Base-by-base conservation (phyloP, 2,329 filamentous ascomycete genomes). In the Claviceps lovelessii region DNA sequence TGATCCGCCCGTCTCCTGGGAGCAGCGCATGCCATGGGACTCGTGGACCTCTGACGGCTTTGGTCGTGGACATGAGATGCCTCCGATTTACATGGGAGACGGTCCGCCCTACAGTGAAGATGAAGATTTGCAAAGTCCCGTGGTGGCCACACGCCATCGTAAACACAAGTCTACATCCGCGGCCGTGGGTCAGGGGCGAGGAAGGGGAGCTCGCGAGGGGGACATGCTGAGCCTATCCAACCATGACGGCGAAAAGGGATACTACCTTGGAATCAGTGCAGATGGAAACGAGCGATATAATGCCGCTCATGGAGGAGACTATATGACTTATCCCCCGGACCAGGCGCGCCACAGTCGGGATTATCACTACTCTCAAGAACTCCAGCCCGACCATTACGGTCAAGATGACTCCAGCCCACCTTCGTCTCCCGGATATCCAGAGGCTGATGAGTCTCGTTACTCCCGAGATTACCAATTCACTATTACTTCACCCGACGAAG, bases 71-170 rank as follows among this genome's bases (percentile, higher is more conserved):
- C 79, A 87, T 61, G 86, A 90, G 63, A 76, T 94, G 17, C 85
- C 88, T 10, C 86, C 87, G 23, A 90, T 93, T 65, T 81, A 88
- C 51, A 91, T 93, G 62, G 87, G 82, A 4, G 89, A 93, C 65
- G 90, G 90, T 0, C 90, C 90, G 28, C 91, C 90, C 2, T 97
- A 90, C 73, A 95, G 89, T 68, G 90, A 96, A 71, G 90, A 97
- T 64, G 90, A 97, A 62, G 93, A 97, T 68, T 77, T 96, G 47
- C 88, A 93, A 64, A 95, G 90, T 65, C 90, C 90, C 0, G 88
- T 95, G 19, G 88, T 90, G 15, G 88, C 86, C 60, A 86, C 86
- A 44, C 79, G 87, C 56, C 90, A 95, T 68, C 85, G 86, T 65
- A 95, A 93, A 70, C 85, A 90, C 71, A 94, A 88, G 68, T 88